Evolutionary conservation across 2,329 filamentous ascomycete species (phyloP).

Genomic region (Mollisiaceae sp.): DNA sequence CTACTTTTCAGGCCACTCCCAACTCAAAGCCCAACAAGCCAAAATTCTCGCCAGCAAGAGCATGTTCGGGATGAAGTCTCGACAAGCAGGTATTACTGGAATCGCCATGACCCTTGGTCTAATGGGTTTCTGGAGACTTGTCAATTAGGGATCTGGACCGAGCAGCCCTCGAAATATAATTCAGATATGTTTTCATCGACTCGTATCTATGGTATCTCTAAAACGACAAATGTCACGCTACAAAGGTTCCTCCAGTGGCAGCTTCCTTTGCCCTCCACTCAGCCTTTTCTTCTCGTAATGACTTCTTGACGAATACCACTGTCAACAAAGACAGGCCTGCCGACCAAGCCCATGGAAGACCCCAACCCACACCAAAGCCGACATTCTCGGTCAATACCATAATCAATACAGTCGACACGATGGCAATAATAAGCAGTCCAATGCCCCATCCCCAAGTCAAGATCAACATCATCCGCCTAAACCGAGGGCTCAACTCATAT

Average conservation of each 20-base stretch:
- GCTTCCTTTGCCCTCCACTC: slow-evolving; percentile 31
- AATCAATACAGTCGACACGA: slow-evolving; percentile 34
- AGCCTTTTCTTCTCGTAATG: slow-evolving; percentile 30
- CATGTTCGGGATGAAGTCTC: slow-evolving; percentile 73
- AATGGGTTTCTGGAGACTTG: slow-evolving; percentile 66
- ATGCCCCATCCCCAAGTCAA: slow-evolving; percentile 42
- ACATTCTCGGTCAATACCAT: slow-evolving; percentile 34
- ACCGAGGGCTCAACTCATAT: slow-evolving; percentile 36
- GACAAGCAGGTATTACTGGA: slow-evolving; percentile 68
- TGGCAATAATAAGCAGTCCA: slow-evolving; percentile 34
- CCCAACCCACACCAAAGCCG: slow-evolving; percentile 40
- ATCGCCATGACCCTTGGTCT: slow-evolving; percentile 72
- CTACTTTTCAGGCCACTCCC: slow-evolving; percentile 74
- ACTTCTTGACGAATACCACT: slow-evolving; percentile 30
- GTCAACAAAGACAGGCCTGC: slow-evolving; percentile 28
- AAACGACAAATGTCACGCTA: neutral
- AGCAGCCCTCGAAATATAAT: neutral
- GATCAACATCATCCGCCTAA: slow-evolving; percentile 36
- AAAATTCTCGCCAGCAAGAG: slow-evolving; percentile 71
- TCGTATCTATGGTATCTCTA: neutral
- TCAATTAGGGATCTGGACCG: slow-evolving; percentile 34
- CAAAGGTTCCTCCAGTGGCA: neutral
- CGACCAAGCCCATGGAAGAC: slow-evolving; percentile 34
- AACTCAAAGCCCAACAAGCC: slow-evolving; percentile 70
- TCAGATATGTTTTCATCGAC: too few relatives aligned